Evolutionary conservation across 768 basidiomycete genomes (phyloP).

Genomic region (Boletus tylopilopsis): DNA sequence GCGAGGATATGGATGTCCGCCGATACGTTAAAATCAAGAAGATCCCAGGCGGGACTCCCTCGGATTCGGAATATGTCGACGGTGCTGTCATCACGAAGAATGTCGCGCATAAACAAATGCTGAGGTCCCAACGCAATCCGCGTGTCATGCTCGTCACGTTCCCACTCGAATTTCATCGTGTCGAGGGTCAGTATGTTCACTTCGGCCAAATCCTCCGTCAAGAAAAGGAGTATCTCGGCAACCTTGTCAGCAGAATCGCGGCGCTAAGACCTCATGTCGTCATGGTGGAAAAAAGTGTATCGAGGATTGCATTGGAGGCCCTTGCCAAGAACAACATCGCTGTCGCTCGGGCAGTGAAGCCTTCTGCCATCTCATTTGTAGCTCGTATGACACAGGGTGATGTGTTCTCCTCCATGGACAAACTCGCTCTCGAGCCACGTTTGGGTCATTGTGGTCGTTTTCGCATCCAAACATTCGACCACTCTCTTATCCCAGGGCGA

Average conservation of each 20-base stretch:
- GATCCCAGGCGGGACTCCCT: constrained; percentile 89
- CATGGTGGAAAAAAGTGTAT: constrained; percentile 88
- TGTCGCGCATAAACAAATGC: constrained; percentile 94
- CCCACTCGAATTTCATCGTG: constrained; percentile 88
- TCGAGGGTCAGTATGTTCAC: constrained; percentile 90
- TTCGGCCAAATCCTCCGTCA: constrained; percentile 89
- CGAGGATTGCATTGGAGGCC: constrained; percentile 83
- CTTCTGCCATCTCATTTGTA: constrained; percentile 80
- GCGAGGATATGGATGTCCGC: constrained; percentile 92
- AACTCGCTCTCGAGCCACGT: constrained; percentile 83
- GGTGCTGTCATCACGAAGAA: constrained; percentile 98
- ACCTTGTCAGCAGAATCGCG: constrained; percentile 85
- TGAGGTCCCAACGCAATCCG: constrained; percentile 75
- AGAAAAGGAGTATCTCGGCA: constrained; percentile 89
- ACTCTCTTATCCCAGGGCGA: constrained; percentile 87
- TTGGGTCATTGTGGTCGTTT: constrained; percentile 86
- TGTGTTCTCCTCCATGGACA: constrained; percentile 93
- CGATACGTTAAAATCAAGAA: constrained; percentile 98
- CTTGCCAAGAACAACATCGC: constrained; percentile 83
- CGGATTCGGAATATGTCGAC: constrained; percentile 94
- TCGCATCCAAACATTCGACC: constrained; percentile 91
- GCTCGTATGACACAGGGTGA: constrained; percentile 95
- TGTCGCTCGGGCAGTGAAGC: constrained; percentile 87
- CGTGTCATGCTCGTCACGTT: constrained; percentile 96
- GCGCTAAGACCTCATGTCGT: constrained; percentile 90